A percentile compares a stretch with the other conserved stretches of the same genome.
These are phyloP conservation scores for Lentinula raphanica DNA, from an alignment of 768 basidiomycete genomes.

Conservation along the genomic window DNA sequence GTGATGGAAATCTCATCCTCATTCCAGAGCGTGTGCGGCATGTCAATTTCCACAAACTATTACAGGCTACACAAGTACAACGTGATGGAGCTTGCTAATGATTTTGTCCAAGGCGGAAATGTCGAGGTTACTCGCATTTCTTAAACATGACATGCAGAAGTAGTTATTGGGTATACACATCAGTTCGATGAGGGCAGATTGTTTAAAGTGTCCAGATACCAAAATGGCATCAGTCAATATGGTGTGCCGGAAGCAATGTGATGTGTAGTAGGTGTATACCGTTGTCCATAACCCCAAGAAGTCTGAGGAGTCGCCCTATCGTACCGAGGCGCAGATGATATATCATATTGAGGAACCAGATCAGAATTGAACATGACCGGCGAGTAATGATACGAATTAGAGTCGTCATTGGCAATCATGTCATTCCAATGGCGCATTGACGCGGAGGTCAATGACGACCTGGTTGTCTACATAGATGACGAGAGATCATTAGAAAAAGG, in stretches of 20 bases:
- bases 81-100: conserved; percentile 64
- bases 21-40: conserved; percentile 66
- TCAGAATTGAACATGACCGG: neutral
- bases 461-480: neutral
- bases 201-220: neutral
- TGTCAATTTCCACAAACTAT: conserved; percentile 71
- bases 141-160: neutral
- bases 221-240: neutral
- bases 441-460: neutral
- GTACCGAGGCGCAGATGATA: neutral
- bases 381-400: neutral
- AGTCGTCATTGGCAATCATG: neutral
- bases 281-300: neutral
- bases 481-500: neutral
- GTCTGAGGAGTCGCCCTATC: neutral
- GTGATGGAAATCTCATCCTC: neutral
- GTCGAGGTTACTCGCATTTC: neutral
- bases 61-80: conserved; percentile 74
- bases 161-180: too few species aligned
- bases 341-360: neutral
- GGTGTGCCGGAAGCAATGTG: neutral
- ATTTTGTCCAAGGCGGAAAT: conserved; percentile 21
- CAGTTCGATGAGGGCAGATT: too few species aligned
- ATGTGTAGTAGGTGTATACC: conserved; percentile 4
- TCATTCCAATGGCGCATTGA: neutral